phyloP scores from a whole-genome alignment of 2,329 filamentous ascomycete genomes.

The Podosphaera fusca region DNA sequence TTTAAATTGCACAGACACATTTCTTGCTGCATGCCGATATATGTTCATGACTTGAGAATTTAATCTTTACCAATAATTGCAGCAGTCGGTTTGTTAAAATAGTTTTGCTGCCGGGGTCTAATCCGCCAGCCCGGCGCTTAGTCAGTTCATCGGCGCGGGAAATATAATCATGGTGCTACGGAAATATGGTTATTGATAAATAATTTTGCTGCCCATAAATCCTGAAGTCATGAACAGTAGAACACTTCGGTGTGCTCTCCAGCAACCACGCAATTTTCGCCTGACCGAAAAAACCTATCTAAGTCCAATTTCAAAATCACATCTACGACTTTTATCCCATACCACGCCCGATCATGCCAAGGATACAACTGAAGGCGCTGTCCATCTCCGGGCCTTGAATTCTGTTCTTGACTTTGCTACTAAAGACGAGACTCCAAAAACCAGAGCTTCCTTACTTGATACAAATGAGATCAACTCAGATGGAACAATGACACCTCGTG shows the following conservation, averaged over 20 bases:
- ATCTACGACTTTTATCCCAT: conserved; percentile 16
- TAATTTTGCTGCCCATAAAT: not conserved
- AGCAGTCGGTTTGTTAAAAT: not conserved
- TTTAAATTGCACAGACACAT: conserved; percentile 9
- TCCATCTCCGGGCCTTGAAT: conserved; percentile 1
- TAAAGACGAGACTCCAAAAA: not conserved
- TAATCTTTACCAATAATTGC: not conserved
- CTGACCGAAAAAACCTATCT: conserved; percentile 4
- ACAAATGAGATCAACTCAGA: conserved; percentile 3
- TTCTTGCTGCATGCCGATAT: conserved; percentile 11
- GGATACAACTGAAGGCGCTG: not conserved
- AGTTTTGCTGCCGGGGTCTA: not conserved
- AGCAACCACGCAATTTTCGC: conserved; percentile 9
- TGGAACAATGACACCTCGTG: conserved; percentile 5
- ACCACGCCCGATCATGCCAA: conserved; percentile 4
- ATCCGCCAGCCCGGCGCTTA: not conserved
- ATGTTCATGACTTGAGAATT: conserved; percentile 11
- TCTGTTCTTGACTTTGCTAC: not conserved
- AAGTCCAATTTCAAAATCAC: conserved; percentile 5
- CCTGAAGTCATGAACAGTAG: conserved; percentile 13
- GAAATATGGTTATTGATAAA: no score
- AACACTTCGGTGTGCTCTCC: conserved; percentile 11
- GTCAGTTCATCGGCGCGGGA: not conserved
- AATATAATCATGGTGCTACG: not conserved
- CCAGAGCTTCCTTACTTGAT: not conserved